Percentiles rank a stretch among this genome's conserved stretches.
phyloP scores from a whole-genome alignment of 169 alveolate genomes.

The Plasmodium sp. region DNA sequence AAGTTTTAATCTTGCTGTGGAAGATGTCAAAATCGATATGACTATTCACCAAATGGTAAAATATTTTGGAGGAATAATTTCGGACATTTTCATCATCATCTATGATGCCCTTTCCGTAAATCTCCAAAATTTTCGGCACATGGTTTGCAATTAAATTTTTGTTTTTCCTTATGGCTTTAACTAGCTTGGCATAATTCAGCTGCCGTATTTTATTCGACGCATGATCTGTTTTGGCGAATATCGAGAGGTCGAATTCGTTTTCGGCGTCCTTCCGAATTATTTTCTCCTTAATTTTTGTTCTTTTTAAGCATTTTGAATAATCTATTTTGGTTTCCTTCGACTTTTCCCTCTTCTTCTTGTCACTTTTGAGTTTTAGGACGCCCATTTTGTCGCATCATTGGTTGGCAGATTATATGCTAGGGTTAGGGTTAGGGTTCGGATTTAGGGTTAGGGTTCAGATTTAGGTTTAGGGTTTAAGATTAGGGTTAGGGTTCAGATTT shows the following conservation, averaged over 20 bases:
- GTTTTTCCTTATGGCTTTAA: conserved; percentile 33
- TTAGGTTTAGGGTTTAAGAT: no score
- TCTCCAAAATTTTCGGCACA: conserved; percentile 53
- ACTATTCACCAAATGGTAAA: conserved; percentile 57
- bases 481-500: neutral
- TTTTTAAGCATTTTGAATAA: conserved; percentile 44
- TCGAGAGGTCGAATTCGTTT: conserved; percentile 46
- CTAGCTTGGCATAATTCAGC: conserved; percentile 53
- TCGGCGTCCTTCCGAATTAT: conserved; percentile 14
- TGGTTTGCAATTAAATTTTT: conserved; percentile 33
- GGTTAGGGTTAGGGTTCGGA: neutral
- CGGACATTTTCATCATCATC: conserved; percentile 62
- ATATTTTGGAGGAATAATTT: conserved; percentile 62
- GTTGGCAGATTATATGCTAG: neutral
- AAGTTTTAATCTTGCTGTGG: conserved; percentile 51
- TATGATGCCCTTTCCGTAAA: conserved; percentile 47
- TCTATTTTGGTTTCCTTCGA: conserved; percentile 49
- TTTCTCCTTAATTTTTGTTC: conserved; percentile 31
- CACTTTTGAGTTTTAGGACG: conserved; percentile 56
- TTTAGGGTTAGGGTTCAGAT: neutral
- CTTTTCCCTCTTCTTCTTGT: conserved; percentile 52
- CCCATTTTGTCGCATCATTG: conserved; percentile 10
- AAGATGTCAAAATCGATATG: conserved; percentile 15
- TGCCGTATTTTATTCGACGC: conserved; percentile 67
- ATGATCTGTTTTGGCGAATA: conserved; percentile 67